Evolutionary conservation across 2,329 filamentous ascomycete genomes (phyloP), one percentile per base, ranked within the genome.

Genomic region (Clonostachys byssicola): DNA sequence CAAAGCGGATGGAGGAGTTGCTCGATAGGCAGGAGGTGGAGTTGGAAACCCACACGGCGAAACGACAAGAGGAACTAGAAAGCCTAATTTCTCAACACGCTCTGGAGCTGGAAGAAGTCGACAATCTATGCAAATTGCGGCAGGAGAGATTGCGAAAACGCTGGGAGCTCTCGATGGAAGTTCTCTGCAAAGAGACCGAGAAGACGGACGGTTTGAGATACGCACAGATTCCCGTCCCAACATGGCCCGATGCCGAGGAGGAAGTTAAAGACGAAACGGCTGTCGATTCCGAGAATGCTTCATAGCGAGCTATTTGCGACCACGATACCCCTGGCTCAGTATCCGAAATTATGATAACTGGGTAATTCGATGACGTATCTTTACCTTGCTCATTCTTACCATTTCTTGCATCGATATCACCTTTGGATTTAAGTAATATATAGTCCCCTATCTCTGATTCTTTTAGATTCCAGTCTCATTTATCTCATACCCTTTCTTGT

Each of bases 1-100:
- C 78, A 2, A 82, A 81, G 57, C 70, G 76, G 33, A 76, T 84
- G 68, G 80, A 84, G 55, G 76, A 82, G 50, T 67, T 85, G 5
- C 60, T 78, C 2, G 70, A 74, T 38, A 69, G 75, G 20, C 81
- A 85, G 53, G 73, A 77, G 49, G 59, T 59, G 2, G 81, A 85
- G 55, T 56, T 78, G 44, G 63, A 68, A 20, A 67, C 65, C 42
- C 59, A 81, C n/a, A 56, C 58, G 2, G 66, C 68, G 20, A 73
- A 71, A 51, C 72, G 73, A 45, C 63, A 65, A 13, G 67, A 69
- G 39, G 79, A 81, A 43, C 54, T 77, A 9, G 73, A 78, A 35
- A 64, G 67, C 38, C 59, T 81, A 16, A 73, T 73, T 6, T 65
- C 70, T 2, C 63, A 61, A 46, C 77, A 77, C 42, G 64, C 67